Percentiles rank a stretch among this genome's conserved stretches.
Evolutionary conservation across 2,329 filamentous ascomycete species (phyloP).

Genomic region (Xylaria hypoxylon): DNA sequence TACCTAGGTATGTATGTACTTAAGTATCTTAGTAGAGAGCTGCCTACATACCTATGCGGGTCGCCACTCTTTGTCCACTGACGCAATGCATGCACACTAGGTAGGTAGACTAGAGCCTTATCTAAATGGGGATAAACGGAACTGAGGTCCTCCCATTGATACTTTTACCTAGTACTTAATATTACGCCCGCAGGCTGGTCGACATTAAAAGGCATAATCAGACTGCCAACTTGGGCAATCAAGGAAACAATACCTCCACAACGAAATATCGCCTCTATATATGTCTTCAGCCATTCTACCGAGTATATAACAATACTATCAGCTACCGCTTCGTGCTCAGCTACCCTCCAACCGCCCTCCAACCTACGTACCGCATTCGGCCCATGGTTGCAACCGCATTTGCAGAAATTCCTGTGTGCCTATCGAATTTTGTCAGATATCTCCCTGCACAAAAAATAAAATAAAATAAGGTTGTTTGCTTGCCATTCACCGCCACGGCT

Average conservation of each 20-base stretch:
- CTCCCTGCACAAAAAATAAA: slow-evolving; percentile 16
- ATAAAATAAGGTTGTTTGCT: slow-evolving; percentile 9
- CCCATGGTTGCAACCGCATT: slow-evolving; percentile 31
- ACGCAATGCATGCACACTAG: slow-evolving; percentile 10
- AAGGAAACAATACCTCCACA: slow-evolving; percentile 8
- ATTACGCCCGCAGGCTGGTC: slow-evolving; percentile 1
- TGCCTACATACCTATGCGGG: no score
- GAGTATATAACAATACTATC: slow-evolving; percentile 9
- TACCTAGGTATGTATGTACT: no score
- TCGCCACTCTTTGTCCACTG: slow-evolving; percentile 10
- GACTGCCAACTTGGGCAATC: slow-evolving; percentile 7
- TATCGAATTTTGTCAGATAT: slow-evolving; percentile 29
- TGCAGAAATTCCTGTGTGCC: slow-evolving; percentile 37
- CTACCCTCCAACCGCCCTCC: background rate
- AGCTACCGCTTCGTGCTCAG: background rate
- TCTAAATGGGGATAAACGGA: slow-evolving; percentile 20
- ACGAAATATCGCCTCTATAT: background rate
- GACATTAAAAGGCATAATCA: slow-evolving; percentile 25
- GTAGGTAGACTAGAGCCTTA: background rate
- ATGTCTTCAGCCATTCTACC: slow-evolving; percentile 18
- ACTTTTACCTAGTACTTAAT: slow-evolving; percentile 3
- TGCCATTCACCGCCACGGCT: slow-evolving; percentile 21
- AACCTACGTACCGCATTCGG: slow-evolving; percentile 22
- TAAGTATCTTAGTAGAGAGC: no score
- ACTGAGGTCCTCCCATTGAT: slow-evolving; percentile 13